Evolutionary conservation across 345 rosid genomes (phyloP).

Genomic region (Brassica carinata): DNA sequence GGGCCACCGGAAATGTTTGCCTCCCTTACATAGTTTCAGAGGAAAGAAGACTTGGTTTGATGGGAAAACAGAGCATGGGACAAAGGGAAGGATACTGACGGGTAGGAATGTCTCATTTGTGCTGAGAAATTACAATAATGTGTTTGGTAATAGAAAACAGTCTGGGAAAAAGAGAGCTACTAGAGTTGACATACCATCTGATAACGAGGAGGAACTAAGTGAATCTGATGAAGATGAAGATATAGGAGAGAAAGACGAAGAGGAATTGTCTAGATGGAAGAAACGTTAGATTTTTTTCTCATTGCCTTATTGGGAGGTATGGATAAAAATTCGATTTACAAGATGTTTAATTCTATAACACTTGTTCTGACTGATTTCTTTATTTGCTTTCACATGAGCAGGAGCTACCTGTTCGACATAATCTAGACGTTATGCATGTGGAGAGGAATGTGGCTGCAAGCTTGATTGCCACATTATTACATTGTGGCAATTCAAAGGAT

Average conservation of each 20-base stretch:
- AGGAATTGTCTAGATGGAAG: background rate
- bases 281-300: background rate
- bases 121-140: background rate
- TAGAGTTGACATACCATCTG: background rate
- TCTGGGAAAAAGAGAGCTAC: background rate
- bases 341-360: background rate
- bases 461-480: background rate
- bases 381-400: background rate
- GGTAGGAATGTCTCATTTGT: background rate
- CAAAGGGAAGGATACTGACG: background rate
- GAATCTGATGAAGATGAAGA: background rate
- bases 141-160: background rate
- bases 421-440: background rate
- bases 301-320: background rate
- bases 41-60: background rate
- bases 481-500: background rate
- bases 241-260: background rate
- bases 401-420: background rate
- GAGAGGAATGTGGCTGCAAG: background rate
- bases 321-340: background rate
- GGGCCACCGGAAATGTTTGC: background rate
- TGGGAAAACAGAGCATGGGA: background rate
- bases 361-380: background rate
- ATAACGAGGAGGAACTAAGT: background rate
- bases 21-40: too few species aligned